Conservation (phyloP, 768 basidiomycete genomes). For the Cubamyces lactineus region DNA sequence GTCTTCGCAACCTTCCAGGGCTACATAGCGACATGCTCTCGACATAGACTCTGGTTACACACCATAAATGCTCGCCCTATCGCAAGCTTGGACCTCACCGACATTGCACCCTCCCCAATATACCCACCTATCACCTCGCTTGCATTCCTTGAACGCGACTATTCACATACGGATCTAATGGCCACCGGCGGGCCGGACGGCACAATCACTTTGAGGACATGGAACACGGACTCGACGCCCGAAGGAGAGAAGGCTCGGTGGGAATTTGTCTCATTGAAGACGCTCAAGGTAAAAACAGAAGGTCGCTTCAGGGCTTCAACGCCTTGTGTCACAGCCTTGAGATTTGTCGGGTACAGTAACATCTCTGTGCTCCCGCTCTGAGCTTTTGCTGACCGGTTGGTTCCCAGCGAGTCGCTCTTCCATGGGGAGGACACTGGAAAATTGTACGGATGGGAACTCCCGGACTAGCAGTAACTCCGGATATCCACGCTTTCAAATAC, state of each 20-base stretch:
- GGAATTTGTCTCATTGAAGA: conserved; percentile 72
- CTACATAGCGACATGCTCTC: conserved; percentile 84
- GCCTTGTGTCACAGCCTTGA: conserved; percentile 74
- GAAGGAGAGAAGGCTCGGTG: conserved; percentile 68
- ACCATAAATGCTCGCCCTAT: conserved; percentile 87
- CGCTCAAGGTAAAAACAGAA: conserved; percentile 57
- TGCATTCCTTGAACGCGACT: conserved; percentile 90
- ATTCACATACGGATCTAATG: conserved; percentile 74
- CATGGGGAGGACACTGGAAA: conserved; percentile 70
- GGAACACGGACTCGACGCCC: conserved; percentile 78
- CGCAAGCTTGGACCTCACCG: conserved; percentile 64
- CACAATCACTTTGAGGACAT: conserved; percentile 78
- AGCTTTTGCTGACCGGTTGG: neutral
- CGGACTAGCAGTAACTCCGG: conserved; percentile 39
- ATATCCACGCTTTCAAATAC: conserved; percentile 7
- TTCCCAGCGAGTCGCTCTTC: conserved; percentile 57
- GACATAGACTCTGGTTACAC: conserved; percentile 70
- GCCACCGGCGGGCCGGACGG: conserved; percentile 81
- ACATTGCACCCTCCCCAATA: conserved; percentile 28
- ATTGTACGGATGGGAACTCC: conserved; percentile 58
- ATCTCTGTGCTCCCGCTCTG: too few species aligned
- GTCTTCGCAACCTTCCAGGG: conserved; percentile 53
- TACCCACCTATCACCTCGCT: conserved; percentile 67
- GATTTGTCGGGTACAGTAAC: conserved; percentile 71
- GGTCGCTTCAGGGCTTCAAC: conserved; percentile 41